Evolutionary conservation across 495 filamentous ascomycete genomes (phyloP), one percentile per base, ranked within the genome.

Genomic region (Cercophora sp.): DNA sequence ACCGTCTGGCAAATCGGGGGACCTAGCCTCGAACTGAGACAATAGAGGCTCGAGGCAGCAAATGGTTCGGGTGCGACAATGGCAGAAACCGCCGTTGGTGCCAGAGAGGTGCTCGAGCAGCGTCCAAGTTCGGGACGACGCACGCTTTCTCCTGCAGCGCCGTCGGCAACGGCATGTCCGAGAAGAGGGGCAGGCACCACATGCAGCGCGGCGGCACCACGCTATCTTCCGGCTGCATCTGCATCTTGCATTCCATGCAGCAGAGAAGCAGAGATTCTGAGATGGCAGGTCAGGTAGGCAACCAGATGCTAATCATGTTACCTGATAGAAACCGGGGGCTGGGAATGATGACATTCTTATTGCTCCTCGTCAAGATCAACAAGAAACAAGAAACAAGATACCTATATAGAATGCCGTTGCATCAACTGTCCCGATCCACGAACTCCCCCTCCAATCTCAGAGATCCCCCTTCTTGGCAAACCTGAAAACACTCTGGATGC

Each of bases 81-180:
- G 22, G 41, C 22, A 44, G 22, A 6, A 15, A 32, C 36, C 8
- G 16, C 22, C n/a, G n/a, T n/a, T n/a, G n/a, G n/a, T n/a, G n/a
- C n/a, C 29, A 32, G 10, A 15, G n/a, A 3, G 36, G 16, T 39
- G 36, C 11, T 39, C 5, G 36, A 15, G 18, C 32, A n/a, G 18
- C 18, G 13, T 4, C 18, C 32, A 16, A 11, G 13, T 36, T 39
- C 36, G 36, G 36, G 11, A 35, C 15, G 43, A 46, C 13, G 43
- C 43, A 44, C 43, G n/a, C 15, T n/a, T 6, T 47, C 24, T 32
- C 32, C 20, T 24, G 31, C 31, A 35, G 45, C 16, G 27, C n/a
- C 31, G 10, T 18, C 42, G 18, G 40, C 42, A 40, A 46, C 51
- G 51, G 51, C 51, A 48, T 27, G 19, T 29, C 51, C 43, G n/a